Evolutionary conservation across 345 rosid genomes (phyloP), one percentile per base, ranked within the genome.

Genomic region (Noccaea bulbosa): DNA sequence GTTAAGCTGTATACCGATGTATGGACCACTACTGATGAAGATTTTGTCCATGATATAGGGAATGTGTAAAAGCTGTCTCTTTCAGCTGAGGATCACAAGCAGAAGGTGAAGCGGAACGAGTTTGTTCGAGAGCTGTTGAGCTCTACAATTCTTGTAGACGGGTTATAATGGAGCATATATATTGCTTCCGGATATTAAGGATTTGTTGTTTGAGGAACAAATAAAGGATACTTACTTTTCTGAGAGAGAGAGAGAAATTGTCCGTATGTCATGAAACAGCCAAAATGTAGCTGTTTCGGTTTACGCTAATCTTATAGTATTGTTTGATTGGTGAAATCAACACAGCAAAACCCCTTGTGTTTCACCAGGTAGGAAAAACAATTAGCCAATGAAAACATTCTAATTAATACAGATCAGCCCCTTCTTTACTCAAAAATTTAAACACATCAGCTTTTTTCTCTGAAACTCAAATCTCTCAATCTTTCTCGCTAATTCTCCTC

Each of bases 71-170:
- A 83, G 34, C 17, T 82, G 6, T 91, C 92, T 0, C 76, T 89
- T 64, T 91, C 98, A 0, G 72, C 72, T 33, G 83, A 93, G 84
- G 96, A 93, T 77, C 86, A 85, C 62, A 83, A 83, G 68, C 92
- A 89, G 82, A 93, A 85, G 83, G 72, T 81, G 20, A 89, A 80
- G 69, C 82, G 86, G 56, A 83, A 87, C 10, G 84, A 85, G 77
- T 93, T 91, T 64, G 86, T 83, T 17, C 78, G 78, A 71, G 90
- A 85, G 74, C 79, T 90, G 45, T 67, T 93, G 70, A 66, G 81
- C 69, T 88, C 98, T 70, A 80, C 87, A 12, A 57, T 87, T 79
- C 73, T 84, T 47, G 89, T 82, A 24, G 83, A 86, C 8, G 64
- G 73, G 54, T 87, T 74, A 66, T 88, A 74, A 86, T 80, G 77